Evolutionary conservation across 352 stramenopile species (phyloP).

Genomic region (Globisporangium lucens): DNA sequence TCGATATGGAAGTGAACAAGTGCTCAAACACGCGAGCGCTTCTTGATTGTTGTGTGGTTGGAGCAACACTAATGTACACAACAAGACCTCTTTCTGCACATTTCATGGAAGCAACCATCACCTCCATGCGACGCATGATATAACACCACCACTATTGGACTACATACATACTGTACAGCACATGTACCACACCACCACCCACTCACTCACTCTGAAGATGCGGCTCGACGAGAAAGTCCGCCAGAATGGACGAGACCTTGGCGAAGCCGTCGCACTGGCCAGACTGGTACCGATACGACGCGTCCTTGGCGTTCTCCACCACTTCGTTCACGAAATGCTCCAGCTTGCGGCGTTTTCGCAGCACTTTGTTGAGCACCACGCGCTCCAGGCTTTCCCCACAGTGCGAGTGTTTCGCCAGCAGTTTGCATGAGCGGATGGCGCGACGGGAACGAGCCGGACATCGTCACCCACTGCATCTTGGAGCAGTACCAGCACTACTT

Average conservation of each 20-base stretch:
- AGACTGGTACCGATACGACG: slow-evolving; percentile 45
- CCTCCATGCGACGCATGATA: no score
- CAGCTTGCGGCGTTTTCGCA: slow-evolving; percentile 29
- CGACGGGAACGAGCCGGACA: slow-evolving; percentile 41
- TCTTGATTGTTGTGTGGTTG: neutral
- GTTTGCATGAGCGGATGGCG: slow-evolving; percentile 25
- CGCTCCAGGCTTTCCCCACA: slow-evolving; percentile 6
- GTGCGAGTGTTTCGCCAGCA: slow-evolving; percentile 18
- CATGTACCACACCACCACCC: neutral
- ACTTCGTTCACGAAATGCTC: slow-evolving; percentile 44
- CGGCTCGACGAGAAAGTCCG: slow-evolving; percentile 49
- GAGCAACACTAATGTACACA: neutral
- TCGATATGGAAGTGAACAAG: neutral
- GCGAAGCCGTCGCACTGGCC: slow-evolving; percentile 46
- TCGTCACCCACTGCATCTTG: slow-evolving; percentile 36
- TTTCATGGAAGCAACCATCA: neutral
- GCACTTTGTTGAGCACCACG: slow-evolving; percentile 18
- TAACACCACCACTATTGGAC: no score
- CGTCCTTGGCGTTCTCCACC: slow-evolving; percentile 39
- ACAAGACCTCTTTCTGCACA: neutral
- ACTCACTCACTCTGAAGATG: slow-evolving; percentile 8
- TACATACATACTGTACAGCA: neutral
- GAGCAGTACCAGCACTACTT: slow-evolving; percentile 64
- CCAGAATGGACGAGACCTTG: slow-evolving; percentile 43
- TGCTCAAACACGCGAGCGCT: neutral